These are phyloP conservation scores for Emydomyces testavorans DNA, from an alignment of 2,329 filamentous ascomycete genomes.

Conservation along the genomic window DNA sequence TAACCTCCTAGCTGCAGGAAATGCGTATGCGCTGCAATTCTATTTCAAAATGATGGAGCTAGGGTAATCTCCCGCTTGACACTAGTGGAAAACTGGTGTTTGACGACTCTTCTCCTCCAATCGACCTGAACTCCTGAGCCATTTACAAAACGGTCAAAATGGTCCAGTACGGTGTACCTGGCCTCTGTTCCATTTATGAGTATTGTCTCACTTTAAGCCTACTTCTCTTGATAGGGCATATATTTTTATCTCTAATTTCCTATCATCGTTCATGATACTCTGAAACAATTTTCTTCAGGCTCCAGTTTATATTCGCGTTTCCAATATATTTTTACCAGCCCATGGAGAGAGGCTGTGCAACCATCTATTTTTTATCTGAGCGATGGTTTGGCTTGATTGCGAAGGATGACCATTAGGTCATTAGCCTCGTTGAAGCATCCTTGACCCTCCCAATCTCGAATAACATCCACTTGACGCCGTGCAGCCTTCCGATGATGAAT, in stretches of 20 bases:
- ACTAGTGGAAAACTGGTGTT: not conserved
- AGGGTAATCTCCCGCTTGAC: not conserved
- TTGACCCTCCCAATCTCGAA: too few relatives aligned
- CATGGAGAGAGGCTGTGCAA: not conserved
- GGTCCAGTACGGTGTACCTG: not conserved
- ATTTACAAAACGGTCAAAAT: not conserved
- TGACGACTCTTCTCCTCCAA: not conserved
- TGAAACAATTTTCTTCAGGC: not conserved
- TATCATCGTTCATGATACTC: not conserved
- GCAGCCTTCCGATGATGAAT: too few relatives aligned
- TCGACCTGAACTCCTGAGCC: not conserved
- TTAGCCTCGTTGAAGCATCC: too few relatives aligned
- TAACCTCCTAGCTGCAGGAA: not conserved
- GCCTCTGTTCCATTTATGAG: not conserved
- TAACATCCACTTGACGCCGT: too few relatives aligned
- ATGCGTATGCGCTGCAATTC: not conserved
- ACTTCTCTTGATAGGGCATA: not conserved
- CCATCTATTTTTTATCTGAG: not conserved
- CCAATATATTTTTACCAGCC: not conserved
- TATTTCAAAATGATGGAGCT: not conserved
- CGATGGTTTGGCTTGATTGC: too few relatives aligned
- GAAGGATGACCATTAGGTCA: too few relatives aligned
- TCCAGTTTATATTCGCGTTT: not conserved
- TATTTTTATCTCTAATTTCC: not conserved
- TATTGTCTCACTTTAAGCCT: not conserved